Conservation (phyloP, 2,329 filamentous ascomycete species). For the Grosmannia serpens region DNA sequence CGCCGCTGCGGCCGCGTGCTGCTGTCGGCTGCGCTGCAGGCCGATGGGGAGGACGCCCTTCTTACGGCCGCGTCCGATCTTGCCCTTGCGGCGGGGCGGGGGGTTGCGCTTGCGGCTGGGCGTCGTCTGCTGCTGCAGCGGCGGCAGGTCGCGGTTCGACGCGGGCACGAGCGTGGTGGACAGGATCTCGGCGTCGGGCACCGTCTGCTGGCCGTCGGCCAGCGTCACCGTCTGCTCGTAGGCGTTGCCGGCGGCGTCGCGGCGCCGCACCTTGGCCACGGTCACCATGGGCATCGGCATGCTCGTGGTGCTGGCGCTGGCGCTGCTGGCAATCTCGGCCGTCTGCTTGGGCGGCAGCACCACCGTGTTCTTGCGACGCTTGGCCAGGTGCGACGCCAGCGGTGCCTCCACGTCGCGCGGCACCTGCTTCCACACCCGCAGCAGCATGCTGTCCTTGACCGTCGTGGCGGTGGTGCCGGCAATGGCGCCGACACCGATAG, state of each 20-base stretch:
- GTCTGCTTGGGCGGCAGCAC: conserved; percentile 40
- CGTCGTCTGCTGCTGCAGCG: conserved; percentile 22
- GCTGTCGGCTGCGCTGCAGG: conserved; percentile 8
- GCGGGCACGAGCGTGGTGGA: conserved; percentile 44
- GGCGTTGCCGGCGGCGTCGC: conserved; percentile 68
- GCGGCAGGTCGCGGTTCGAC: conserved; percentile 38
- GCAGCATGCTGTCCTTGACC: conserved; percentile 32
- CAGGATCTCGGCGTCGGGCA: conserved; percentile 68
- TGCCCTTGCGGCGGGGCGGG: conserved; percentile 70
- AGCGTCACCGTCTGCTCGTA: conserved; percentile 78
- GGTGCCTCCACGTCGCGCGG: conserved; percentile 45
- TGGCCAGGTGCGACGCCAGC: conserved; percentile 44
- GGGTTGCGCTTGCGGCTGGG: conserved; percentile 52
- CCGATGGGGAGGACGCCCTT: conserved; percentile 50
- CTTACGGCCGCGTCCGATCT: conserved; percentile 61
- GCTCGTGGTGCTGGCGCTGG: conserved; percentile 3
- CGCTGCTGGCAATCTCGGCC: conserved; percentile 26
- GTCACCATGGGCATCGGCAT: conserved; percentile 52
- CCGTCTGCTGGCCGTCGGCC: conserved; percentile 59
- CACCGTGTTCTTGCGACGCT: conserved; percentile 49
- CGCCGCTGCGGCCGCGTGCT: conserved; percentile 3
- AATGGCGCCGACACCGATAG: neutral
- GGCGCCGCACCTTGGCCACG: conserved; percentile 67
- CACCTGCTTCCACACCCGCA: conserved; percentile 51
- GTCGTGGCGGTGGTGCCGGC: neutral